phyloP scores from a whole-genome alignment of 2,329 filamentous ascomycete genomes.

The Coleophoma cylindrospora region DNA sequence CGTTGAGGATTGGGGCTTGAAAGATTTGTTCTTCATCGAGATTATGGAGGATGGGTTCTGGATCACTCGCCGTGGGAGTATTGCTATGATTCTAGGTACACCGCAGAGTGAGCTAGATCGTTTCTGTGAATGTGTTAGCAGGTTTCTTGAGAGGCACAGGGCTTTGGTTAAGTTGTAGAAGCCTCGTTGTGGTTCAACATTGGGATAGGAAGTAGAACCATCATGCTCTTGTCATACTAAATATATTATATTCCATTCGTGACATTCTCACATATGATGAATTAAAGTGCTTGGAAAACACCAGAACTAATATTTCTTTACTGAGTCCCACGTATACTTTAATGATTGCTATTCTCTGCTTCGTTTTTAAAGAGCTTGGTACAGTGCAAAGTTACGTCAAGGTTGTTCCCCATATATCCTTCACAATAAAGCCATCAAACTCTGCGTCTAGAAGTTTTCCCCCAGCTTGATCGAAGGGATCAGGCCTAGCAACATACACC shows the following conservation, averaged over 20 bases:
- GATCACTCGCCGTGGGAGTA: conserved; percentile 6
- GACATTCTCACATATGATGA: too few relatives aligned
- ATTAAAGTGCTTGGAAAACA: too few relatives aligned
- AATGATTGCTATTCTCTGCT: too few relatives aligned
- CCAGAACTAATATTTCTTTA: too few relatives aligned
- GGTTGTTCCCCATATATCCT: too few relatives aligned
- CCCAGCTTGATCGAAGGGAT: background rate
- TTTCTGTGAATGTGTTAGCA: background rate
- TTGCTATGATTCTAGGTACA: conserved; percentile 6
- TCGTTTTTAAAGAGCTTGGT: too few relatives aligned
- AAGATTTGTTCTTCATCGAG: conserved; percentile 7
- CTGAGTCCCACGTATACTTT: too few relatives aligned
- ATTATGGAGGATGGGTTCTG: conserved; percentile 9
- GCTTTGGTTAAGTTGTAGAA: background rate
- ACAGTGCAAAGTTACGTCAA: too few relatives aligned
- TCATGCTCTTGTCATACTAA: background rate
- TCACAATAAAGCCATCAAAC: background rate
- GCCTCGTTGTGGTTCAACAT: too few relatives aligned
- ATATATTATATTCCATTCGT: background rate
- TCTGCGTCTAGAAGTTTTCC: background rate
- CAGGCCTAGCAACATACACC: background rate
- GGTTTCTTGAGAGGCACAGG: background rate
- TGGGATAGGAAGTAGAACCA: too few relatives aligned
- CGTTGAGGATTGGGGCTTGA: conserved; percentile 4
- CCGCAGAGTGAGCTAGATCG: conserved; percentile 6